Base-by-base conservation (phyloP, 805 yeast genomes). In the Ogataea paraovalis region DNA sequence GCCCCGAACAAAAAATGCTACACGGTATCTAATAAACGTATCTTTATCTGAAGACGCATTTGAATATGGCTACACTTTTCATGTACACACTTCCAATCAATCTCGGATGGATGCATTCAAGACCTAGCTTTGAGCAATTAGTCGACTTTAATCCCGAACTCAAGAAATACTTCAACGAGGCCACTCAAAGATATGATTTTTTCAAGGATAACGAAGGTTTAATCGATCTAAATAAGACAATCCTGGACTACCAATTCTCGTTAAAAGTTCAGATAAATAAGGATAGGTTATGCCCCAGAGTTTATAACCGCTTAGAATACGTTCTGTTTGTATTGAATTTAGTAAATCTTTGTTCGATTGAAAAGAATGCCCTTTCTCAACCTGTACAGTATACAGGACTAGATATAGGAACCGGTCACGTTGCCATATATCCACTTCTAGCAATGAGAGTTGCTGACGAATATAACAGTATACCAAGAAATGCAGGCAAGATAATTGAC, bases 341-440 rank as follows among this genome's bases (percentile, higher is more conserved):
- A 33, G 21, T 57, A 27, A 16, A 18, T 25, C 18, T 20, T 5
- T 39, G 18, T 10, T 23, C 21, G 14, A 20, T 10, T n/a, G 46
- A 43, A 14, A 14, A 14, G 5, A 42, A 38, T 13, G 21, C 25
- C 33, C 9, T 23, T 10, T 13, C 16, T 21, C 30, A 37, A 16
- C 16, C 3, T 14, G 14, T 8, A 12, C 32, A 39, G n/a, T 46
- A 49, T n/a, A 37, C 34, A 16, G 73, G 70, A 1, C 43, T 73
- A n/a, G 80, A 76, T 50, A 62, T 75, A 16, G 83, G 83, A 1
- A 72, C 78, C 0, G 82, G 83, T 1, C 71, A 73, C 20, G 62
- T 71, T 37, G 74, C 74, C 3, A 71, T 78, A 1, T 78, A 77
- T 55, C 72, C 79, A 2, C 46, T 78, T 1, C 49, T 78, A 28